Base-by-base conservation (phyloP, 139 green algal species). In the Closterium sp. region DNA sequence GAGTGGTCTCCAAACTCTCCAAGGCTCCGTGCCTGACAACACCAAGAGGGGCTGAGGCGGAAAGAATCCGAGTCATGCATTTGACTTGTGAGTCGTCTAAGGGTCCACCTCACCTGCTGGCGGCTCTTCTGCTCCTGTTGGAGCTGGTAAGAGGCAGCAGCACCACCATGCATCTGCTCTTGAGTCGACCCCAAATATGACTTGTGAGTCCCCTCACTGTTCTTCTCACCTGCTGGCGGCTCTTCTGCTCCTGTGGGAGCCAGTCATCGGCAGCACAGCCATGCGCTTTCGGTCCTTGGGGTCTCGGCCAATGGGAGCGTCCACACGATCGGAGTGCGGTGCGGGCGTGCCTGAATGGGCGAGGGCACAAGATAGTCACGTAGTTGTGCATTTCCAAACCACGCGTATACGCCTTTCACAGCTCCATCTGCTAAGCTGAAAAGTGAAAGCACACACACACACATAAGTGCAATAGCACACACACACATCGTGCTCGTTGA, bases 221-320 rank as follows among this genome's bases (percentile, higher is more conserved):
- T 21, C 6, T 90, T 33, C 34, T 81, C 86, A 93, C 86, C 87
- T 89, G 36, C 87, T 87, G 66, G 36, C 87, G 21, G n/a, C 86
- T 32, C n/a, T 21, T 32, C 83, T 32, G 83, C 97, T 87, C 21
- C 88, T 25, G 30, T 85, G 76, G 2, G 33, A 32, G 16, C 66
- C 64, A 4, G 34, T 34, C 7, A 81, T 12, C 0, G 66, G 91
- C 30, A 94, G 34, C 23, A 93, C 91, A 4, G 89, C 92, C 92
- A 95, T 95, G 25, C 87, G 92, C 87, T 94, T 94, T 31, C 97
- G 91, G 88, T 98, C 96, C 0, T 89, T 88, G 0, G 95, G 93
- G 91, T 98, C 94, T 4, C 97, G 88, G 21, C 93, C 94, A 86
- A 96, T 91, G n/a, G 90, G 76, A 34, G 92, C 89, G 21, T 95